Percentiles rank a stretch among this genome's conserved stretches.
These are phyloP conservation scores for Gossypium anomalum DNA, from an alignment of 345 rosid genomes.

Conservation along the genomic window DNA sequence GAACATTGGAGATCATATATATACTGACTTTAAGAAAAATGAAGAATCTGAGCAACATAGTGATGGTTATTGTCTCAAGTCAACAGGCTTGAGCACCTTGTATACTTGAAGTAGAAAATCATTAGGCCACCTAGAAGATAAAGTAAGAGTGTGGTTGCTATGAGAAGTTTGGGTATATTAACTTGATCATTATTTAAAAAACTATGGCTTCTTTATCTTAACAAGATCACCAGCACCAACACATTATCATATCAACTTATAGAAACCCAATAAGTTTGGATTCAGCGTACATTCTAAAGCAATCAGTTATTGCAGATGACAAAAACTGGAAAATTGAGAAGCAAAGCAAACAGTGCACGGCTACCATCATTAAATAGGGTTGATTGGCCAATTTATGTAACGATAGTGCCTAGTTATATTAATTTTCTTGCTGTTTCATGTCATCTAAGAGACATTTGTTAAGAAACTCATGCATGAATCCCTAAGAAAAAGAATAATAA, in stretches of 20 bases:
- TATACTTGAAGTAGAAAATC: no score
- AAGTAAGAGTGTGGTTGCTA: no score
- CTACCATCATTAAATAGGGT: neutral
- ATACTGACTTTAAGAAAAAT: neutral
- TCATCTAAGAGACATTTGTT: neutral
- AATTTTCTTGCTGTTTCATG: neutral
- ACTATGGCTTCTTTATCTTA: neutral
- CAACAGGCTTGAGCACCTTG: neutral
- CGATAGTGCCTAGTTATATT: neutral
- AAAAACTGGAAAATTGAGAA: neutral
- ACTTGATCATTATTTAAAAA: no score
- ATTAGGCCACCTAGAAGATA: no score
- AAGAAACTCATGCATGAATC: neutral
- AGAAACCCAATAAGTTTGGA: constrained; percentile 3
- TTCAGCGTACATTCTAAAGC: neutral
- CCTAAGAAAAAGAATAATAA: neutral
- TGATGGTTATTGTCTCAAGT: neutral
- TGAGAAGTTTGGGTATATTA: no score
- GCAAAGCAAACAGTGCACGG: neutral
- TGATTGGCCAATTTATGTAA: neutral
- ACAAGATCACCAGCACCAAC: neutral
- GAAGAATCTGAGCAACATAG: neutral
- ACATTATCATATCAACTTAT: neutral
- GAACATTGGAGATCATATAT: neutral
- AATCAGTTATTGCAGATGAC: neutral